Conservation (phyloP, 2,329 filamentous ascomycete genomes). For the Fusarium abutilonis region DNA sequence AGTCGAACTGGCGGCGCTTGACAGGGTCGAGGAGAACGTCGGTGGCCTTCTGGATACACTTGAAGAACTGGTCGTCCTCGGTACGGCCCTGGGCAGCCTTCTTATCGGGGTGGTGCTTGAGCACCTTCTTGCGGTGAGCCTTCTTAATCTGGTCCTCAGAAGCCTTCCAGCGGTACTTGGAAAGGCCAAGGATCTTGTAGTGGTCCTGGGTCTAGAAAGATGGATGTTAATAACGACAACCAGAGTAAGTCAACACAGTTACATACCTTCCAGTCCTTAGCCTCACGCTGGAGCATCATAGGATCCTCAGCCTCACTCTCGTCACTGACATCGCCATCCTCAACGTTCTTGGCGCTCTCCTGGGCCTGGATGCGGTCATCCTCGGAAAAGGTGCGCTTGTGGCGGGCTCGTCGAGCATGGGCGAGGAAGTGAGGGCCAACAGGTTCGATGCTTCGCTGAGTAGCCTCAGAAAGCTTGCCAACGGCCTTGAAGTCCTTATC, state of each 20-base stretch:
- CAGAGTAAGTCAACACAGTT: not conserved
- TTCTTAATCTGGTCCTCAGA: conserved; percentile 99
- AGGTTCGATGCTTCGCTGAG: conserved; percentile 90
- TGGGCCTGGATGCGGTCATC: conserved; percentile 98
- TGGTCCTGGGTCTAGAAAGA: conserved; percentile 83
- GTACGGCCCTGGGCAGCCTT: conserved; percentile 87
- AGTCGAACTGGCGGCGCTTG: conserved; percentile 95
- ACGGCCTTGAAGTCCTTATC: conserved; percentile 94
- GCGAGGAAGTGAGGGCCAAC: conserved; percentile 98
- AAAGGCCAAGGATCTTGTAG: conserved; percentile 93
- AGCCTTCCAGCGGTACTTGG: conserved; percentile 90
- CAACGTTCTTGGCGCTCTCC: conserved; percentile 93
- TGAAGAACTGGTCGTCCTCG: conserved; percentile 99
- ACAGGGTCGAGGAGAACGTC: conserved; percentile 92
- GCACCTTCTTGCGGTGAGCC: conserved; percentile 98
- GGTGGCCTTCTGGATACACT: conserved; percentile 98
- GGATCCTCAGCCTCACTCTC: conserved; percentile 95
- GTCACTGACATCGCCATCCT: conserved; percentile 88
- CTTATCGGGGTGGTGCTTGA: conserved; percentile 99
- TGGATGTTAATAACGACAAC: not conserved
- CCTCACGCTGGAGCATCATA: conserved; percentile 88
- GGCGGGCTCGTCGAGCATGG: conserved; percentile 92
- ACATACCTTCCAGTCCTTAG: conserved; percentile 98
- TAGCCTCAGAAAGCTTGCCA: conserved; percentile 78
- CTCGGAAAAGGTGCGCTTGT: conserved; percentile 98